Percentiles rank a stretch among this genome's conserved stretches.
Conservation (phyloP, 441 rosid genomes). For the Pelargonium myrrhifolium region DNA sequence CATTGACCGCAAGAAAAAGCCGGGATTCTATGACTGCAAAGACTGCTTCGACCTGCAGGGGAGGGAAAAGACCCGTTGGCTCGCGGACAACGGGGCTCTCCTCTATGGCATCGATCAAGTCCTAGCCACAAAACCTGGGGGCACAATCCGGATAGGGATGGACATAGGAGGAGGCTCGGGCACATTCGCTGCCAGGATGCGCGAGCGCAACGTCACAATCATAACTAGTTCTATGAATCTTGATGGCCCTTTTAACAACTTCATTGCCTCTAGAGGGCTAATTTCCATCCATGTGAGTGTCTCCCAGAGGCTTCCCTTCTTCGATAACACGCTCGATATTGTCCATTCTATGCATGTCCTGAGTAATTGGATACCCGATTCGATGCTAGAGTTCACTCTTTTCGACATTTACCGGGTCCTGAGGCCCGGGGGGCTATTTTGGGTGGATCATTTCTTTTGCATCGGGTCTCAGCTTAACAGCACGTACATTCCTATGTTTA, state of each 20-base stretch:
- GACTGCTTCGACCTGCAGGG: slow-evolving; percentile 46
- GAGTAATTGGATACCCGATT: slow-evolving; percentile 46
- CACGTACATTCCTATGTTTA: slow-evolving; percentile 37
- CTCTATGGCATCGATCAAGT: slow-evolving; percentile 41
- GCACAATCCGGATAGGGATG: slow-evolving; percentile 37
- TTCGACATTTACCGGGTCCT: slow-evolving; percentile 41
- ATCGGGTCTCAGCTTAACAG: slow-evolving; percentile 36
- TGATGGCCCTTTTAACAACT: slow-evolving; percentile 49
- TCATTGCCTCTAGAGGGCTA: slow-evolving; percentile 48
- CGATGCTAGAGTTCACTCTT: slow-evolving; percentile 37
- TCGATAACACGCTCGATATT: slow-evolving; percentile 45
- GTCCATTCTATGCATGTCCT: slow-evolving; percentile 51
- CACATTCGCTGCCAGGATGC: slow-evolving; percentile 53
- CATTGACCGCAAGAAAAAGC: slow-evolving; percentile 27
- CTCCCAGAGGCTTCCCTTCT: slow-evolving; percentile 50
- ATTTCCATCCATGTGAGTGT: slow-evolving; percentile 39
- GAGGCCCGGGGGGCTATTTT: slow-evolving; percentile 50
- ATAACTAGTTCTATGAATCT: slow-evolving; percentile 43
- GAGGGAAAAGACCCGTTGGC: slow-evolving; percentile 37
- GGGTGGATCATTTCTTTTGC: slow-evolving; percentile 57
- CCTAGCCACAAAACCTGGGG: slow-evolving; percentile 20
- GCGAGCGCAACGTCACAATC: slow-evolving; percentile 43
- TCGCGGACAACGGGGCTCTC: slow-evolving; percentile 31
- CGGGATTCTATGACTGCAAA: slow-evolving; percentile 39
- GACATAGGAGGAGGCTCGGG: slow-evolving; percentile 46